A percentile compares a stretch with the other conserved stretches of the same genome.
Conservation (phyloP, 345 rosid species). For the Gossypium rotundifolium region DNA sequence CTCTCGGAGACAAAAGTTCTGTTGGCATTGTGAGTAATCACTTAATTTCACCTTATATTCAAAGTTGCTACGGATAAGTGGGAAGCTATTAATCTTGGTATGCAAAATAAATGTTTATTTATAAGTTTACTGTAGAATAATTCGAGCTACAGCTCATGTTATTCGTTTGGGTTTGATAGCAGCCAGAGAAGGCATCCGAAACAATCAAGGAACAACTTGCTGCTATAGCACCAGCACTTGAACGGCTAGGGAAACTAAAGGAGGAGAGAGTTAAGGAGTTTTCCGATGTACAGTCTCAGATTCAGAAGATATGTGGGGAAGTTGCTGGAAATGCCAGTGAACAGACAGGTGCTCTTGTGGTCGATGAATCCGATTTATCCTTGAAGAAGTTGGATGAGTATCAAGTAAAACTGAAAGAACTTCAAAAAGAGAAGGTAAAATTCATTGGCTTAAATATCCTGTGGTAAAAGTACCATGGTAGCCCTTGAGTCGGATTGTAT, state of each 20-base stretch:
- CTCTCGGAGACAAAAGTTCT: slow-evolving; percentile 75
- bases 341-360: slow-evolving; percentile 35
- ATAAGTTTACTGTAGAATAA: neutral
- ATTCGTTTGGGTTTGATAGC: slow-evolving; percentile 20
- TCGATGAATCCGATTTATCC: slow-evolving; percentile 79
- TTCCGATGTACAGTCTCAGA: slow-evolving; percentile 71
- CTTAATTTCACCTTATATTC: slow-evolving; percentile 2
- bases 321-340: slow-evolving; percentile 54
- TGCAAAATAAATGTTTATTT: neutral
- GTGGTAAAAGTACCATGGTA: too few relatives aligned
- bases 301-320: slow-evolving; percentile 84
- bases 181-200: slow-evolving; percentile 77
- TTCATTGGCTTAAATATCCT: neutral
- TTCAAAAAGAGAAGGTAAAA: slow-evolving; percentile 83
- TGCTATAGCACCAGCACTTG: slow-evolving; percentile 87
- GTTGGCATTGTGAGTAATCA: slow-evolving; percentile 55
- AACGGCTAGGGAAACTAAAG: slow-evolving; percentile 84
- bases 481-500: too few relatives aligned
- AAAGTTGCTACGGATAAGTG: neutral
- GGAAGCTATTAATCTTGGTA: neutral
- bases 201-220: slow-evolving; percentile 95
- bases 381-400: slow-evolving; percentile 75
- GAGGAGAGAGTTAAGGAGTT: slow-evolving; percentile 79
- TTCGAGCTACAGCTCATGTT: slow-evolving; percentile 1
- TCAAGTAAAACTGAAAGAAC: slow-evolving; percentile 78